Evolutionary conservation across 1,284 basidiomycete species (phyloP), one percentile per base, ranked within the genome.

Genomic region (Leccinum angustisporum): DNA sequence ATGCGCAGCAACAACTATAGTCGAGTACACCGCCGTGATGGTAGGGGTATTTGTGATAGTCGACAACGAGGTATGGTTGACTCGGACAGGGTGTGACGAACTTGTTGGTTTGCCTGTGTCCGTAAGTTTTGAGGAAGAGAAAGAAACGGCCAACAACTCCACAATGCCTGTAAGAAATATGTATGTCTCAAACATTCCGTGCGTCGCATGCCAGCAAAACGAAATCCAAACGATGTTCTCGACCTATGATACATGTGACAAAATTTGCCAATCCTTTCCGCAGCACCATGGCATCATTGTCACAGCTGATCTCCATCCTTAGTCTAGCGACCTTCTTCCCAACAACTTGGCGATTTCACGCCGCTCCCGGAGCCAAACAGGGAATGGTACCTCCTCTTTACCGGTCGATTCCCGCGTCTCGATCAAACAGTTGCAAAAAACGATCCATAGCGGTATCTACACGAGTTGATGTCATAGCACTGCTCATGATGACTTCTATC

Each of bases 351-450:
- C 85, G 60, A 97, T 95, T 77, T 97, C 95, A 57, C 92, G 80
- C 68, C 87, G 90, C 70, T 92, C 87, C 56, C 80, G 81, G 63
- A 97, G 80, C 94, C 95, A 97, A 50, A 81, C 82, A 4, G 92
- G 87, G 79, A 97, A 97, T 1, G 85, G 83, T 14, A 80, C 73
- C 58, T 83, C 76, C 54, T 72, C 79, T 53, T 75, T 73, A 34
- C 78, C 72, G 2, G 34, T 36, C 56, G 76, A 77, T 65, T 85
- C 83, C 62, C 80, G 79, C 72, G 82, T 84, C 77, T 98, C 97
- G 59, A 99, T 86, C 66, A 99, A 80, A 76, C 97, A 99, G 75
- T 97, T 96, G 31, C 97, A 92, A 65, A 99, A 94, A 7, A 95
- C 94, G 68, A 99, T 97, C 93, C 95, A 72, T 98, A 97, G 63